These are phyloP conservation scores for Metarhizium brunneum DNA, from an alignment of 2,329 filamentous ascomycete genomes.

Conservation along the genomic window DNA sequence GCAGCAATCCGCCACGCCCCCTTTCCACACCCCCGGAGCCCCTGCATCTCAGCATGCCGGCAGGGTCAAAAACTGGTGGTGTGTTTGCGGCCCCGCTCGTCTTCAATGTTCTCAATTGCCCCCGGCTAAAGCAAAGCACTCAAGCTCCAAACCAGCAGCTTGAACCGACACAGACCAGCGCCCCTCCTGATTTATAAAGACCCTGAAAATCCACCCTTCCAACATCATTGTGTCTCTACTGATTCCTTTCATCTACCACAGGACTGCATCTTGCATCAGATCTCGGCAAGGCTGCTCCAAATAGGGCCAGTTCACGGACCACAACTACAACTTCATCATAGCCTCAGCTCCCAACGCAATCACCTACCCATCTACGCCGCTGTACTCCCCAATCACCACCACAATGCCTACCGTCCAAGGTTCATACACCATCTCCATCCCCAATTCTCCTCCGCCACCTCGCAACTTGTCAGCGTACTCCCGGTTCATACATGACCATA, in stretches of 20 bases:
- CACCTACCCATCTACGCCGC: not conserved
- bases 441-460: constrained; percentile 28
- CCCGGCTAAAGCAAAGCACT: no score
- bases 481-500: constrained; percentile 54
- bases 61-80: no score
- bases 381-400: not conserved
- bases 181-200: constrained; percentile 11
- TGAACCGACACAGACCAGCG: not conserved
- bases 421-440: constrained; percentile 26
- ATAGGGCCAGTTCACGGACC: not conserved
- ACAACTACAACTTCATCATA: not conserved
- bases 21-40: no score
- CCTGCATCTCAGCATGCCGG: no score
- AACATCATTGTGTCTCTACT: not conserved
- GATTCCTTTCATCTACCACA: not conserved
- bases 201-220: constrained; percentile 10
- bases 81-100: no score
- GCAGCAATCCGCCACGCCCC: no score
- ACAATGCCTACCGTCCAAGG: constrained; percentile 32
- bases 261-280: not conserved
- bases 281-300: not conserved
- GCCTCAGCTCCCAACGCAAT: no score
- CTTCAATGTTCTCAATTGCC: no score
- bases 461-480: constrained; percentile 47
- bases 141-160: not conserved